A percentile compares a stretch with the other conserved stretches of the same genome.
These are phyloP conservation scores for Paraphoma chrysanthemicola DNA, from an alignment of 2,329 filamentous ascomycete species.

Conservation along the genomic window DNA sequence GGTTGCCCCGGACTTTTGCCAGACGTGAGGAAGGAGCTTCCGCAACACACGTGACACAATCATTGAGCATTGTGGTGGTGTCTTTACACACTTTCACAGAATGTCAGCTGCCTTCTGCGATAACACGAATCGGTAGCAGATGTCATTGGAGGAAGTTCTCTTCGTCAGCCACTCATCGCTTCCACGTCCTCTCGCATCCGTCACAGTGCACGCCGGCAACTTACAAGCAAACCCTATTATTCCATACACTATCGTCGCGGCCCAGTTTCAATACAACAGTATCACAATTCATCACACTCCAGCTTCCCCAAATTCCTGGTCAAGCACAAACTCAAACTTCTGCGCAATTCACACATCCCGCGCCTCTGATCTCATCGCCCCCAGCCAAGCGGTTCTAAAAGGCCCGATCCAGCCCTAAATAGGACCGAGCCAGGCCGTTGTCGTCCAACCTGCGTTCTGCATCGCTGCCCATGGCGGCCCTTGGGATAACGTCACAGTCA, in stretches of 20 bases:
- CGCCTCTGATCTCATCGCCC: not conserved
- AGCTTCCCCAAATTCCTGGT: not conserved
- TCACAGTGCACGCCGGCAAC: too few species aligned
- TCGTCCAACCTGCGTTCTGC: not conserved
- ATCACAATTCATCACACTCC: not conserved
- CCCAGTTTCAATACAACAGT: not conserved
- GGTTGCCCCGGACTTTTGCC: conserved; percentile 11
- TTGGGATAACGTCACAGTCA: not conserved
- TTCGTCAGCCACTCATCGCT: not conserved
- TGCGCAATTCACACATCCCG: not conserved
- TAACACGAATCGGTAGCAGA: not conserved
- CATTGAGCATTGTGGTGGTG: too few species aligned
- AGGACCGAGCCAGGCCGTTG: not conserved
- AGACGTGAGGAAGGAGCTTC: not conserved
- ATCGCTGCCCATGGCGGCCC: not conserved
- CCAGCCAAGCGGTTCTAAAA: not conserved
- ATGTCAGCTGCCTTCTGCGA: not conserved
- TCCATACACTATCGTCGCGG: too few species aligned
- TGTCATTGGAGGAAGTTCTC: not conserved
- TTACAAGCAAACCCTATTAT: too few species aligned
- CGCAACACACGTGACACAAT: not conserved
- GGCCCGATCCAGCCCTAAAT: conserved; percentile 2
- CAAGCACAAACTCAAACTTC: not conserved
- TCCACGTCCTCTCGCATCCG: too few species aligned
- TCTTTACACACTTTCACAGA: too few species aligned